phyloP scores from a whole-genome alignment of 805 yeast genomes.

The Schwanniomyces sp. region DNA sequence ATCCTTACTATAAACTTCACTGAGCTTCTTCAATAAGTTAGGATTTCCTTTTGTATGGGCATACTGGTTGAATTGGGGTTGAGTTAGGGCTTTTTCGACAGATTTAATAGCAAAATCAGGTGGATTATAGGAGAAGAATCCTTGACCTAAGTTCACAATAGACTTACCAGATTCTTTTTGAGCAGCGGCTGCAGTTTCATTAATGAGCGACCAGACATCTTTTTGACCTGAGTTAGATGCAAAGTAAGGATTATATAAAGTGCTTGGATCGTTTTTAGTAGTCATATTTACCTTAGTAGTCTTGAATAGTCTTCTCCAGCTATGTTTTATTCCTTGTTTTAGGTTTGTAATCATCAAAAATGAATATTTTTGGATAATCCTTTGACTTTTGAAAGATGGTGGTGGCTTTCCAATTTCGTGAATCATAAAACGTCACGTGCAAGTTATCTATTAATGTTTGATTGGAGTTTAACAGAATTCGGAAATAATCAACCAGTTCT shows the following conservation, averaged over 20 bases:
- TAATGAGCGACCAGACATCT: slow-evolving; percentile 94
- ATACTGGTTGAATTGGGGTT: slow-evolving; percentile 83
- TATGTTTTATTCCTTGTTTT: neutral
- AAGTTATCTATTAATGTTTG: neutral
- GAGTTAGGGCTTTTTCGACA: slow-evolving; percentile 70
- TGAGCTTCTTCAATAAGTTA: slow-evolving; percentile 64
- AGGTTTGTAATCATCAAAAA: neutral
- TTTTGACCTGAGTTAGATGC: slow-evolving; percentile 59
- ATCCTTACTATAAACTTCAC: slow-evolving; percentile 67
- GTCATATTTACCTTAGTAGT: slow-evolving; percentile 2
- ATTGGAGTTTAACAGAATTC: neutral
- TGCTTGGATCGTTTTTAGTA: slow-evolving; percentile 2
- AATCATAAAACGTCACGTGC: slow-evolving; percentile 1
- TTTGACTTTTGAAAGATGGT: neutral
- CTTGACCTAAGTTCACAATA: slow-evolving; percentile 90
- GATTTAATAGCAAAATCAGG: slow-evolving; percentile 90
- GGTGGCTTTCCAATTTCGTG: neutral
- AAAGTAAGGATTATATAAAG: slow-evolving; percentile 64
- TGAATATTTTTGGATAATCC: neutral
- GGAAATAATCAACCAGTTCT: slow-evolving; percentile 5
- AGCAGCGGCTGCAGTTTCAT: slow-evolving; percentile 91
- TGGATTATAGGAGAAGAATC: slow-evolving; percentile 94
- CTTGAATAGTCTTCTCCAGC: neutral
- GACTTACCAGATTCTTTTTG: slow-evolving; percentile 68
- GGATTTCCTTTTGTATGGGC: slow-evolving; percentile 91